These are phyloP conservation scores for Musa balbisiana DNA, from an alignment of 202 grass and related monocot genomes.

Conservation along the genomic window DNA sequence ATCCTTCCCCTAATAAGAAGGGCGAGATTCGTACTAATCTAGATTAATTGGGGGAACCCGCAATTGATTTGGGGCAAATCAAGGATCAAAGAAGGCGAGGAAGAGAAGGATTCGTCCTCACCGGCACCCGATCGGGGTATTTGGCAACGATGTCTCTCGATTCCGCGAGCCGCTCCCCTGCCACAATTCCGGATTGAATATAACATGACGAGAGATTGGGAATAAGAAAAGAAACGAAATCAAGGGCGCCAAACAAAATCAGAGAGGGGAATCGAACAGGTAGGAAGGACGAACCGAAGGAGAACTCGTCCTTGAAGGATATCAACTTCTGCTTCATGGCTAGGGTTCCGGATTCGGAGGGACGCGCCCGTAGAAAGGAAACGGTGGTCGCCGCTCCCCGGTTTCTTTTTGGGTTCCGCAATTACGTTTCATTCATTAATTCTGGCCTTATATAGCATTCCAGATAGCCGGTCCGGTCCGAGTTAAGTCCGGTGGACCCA, in stretches of 20 bases:
- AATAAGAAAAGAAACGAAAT: background rate
- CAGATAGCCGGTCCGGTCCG: too few relatives aligned
- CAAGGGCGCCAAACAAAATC: background rate
- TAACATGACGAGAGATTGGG: background rate
- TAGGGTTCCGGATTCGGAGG: background rate
- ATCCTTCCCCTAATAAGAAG: too few relatives aligned
- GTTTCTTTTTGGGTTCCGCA: background rate
- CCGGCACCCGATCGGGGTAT: conserved; percentile 17
- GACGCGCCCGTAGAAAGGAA: too few relatives aligned
- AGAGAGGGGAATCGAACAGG: background rate
- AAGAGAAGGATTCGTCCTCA: background rate
- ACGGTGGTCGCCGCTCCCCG: background rate
- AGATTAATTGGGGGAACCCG: background rate
- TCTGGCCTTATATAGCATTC: too few relatives aligned
- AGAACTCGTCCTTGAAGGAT: conserved; percentile 9
- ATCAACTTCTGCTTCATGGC: background rate
- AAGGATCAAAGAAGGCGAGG: too few relatives aligned
- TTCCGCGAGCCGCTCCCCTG: conserved; percentile 11
- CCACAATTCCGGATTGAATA: background rate
- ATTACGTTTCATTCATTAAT: background rate
- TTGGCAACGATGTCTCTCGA: conserved; percentile 16
- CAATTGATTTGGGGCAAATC: background rate
- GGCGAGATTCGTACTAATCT: background rate
- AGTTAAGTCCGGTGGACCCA: too few relatives aligned
- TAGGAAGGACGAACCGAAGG: background rate